Conservation (phyloP, 2,329 filamentous ascomycete genomes). For the Aspergillus texensis region DNA sequence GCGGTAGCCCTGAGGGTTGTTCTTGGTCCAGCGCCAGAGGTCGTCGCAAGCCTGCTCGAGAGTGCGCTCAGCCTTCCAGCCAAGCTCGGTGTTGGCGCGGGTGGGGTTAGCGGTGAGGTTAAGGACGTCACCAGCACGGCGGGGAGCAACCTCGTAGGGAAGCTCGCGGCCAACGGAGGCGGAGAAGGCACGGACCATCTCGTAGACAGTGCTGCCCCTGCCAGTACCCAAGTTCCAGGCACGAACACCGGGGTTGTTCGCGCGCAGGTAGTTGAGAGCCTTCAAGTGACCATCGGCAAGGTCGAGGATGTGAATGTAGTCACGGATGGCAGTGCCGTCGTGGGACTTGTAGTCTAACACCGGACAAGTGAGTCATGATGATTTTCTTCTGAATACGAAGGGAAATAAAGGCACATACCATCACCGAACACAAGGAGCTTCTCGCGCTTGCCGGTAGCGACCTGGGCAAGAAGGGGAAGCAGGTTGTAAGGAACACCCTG, state of each 20-base stretch:
- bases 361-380: not conserved
- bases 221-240: slow-evolving; percentile 97
- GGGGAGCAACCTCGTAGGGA: slow-evolving; percentile 80
- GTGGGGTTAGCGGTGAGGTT: slow-evolving; percentile 91
- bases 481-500: slow-evolving; percentile 95
- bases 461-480: slow-evolving; percentile 89
- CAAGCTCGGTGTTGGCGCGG: slow-evolving; percentile 83
- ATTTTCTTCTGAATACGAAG: not conserved
- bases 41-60: slow-evolving; percentile 93
- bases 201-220: slow-evolving; percentile 90
- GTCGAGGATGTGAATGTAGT: slow-evolving; percentile 69
- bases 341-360: slow-evolving; percentile 72
- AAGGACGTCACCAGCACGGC: slow-evolving; percentile 86
- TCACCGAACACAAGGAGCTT: slow-evolving; percentile 95
- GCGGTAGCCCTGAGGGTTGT: slow-evolving; percentile 93
- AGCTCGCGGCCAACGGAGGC: slow-evolving; percentile 82
- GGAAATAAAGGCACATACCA: slow-evolving; percentile 58
- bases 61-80: slow-evolving; percentile 88
- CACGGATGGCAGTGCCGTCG: slow-evolving; percentile 59
- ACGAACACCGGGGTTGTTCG: slow-evolving; percentile 74
- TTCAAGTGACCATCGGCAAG: slow-evolving; percentile 59
- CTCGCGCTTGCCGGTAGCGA: slow-evolving; percentile 90
- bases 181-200: slow-evolving; percentile 96
- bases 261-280: slow-evolving; percentile 69
- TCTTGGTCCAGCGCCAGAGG: slow-evolving; percentile 95